phyloP scores from a whole-genome alignment of 331 rosid species.

The Cucumis variabilis region DNA sequence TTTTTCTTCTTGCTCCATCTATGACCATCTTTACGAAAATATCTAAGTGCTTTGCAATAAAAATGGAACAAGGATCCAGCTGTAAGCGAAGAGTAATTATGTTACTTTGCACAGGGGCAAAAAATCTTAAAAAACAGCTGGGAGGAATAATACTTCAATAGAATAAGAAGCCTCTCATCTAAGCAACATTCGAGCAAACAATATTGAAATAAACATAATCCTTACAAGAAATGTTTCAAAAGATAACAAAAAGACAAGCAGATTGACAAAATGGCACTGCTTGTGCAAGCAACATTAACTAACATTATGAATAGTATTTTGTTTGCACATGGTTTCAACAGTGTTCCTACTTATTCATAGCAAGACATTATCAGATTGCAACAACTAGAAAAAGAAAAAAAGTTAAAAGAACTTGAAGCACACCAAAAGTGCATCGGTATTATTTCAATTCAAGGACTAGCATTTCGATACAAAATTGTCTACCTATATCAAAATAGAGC shows the following conservation, averaged over 20 bases:
- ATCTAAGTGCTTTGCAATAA: slow-evolving; percentile 71
- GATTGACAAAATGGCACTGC: too few relatives aligned
- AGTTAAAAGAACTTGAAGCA: background rate
- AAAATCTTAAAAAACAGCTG: too few relatives aligned
- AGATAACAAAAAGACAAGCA: too few relatives aligned
- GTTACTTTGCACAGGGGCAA: too few relatives aligned
- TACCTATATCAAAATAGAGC: too few relatives aligned
- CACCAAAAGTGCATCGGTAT: background rate
- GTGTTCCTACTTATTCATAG: slow-evolving; percentile 14
- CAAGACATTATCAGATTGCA: slow-evolving; percentile 16
- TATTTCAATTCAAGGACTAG: background rate
- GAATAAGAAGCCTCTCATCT: too few relatives aligned
- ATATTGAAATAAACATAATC: slow-evolving; percentile 9
- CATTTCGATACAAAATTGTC: background rate
- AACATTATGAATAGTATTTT: background rate
- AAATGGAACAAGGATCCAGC: slow-evolving; percentile 81
- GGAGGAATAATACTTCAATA: too few relatives aligned
- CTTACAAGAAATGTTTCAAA: background rate
- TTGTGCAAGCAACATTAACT: too few relatives aligned
- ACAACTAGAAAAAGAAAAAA: background rate
- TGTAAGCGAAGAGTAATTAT: slow-evolving; percentile 37
- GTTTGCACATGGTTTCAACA: background rate
- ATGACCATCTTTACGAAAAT: slow-evolving; percentile 87
- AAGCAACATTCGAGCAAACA: too few relatives aligned
- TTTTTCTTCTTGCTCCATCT: slow-evolving; percentile 86